phyloP scores from a whole-genome alignment of 2,329 filamentous ascomycete species.

The Lasiodiplodia sp. region DNA sequence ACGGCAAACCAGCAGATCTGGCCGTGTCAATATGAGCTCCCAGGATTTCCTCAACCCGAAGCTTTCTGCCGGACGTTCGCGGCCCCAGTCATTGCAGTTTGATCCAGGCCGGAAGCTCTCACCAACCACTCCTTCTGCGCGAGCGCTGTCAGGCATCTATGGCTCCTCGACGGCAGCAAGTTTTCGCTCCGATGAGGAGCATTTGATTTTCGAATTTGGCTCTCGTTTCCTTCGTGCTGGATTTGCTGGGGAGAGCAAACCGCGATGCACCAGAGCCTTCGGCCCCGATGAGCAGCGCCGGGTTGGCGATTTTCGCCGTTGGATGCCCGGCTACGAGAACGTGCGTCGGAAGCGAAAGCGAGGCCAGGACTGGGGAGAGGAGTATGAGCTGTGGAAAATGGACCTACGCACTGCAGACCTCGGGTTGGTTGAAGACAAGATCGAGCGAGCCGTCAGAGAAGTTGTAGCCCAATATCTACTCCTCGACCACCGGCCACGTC shows the following conservation, averaged over 20 bases:
- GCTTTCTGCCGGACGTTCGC: slow-evolving; percentile 16
- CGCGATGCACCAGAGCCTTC: slow-evolving; percentile 75
- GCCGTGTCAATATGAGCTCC: slow-evolving; percentile 10
- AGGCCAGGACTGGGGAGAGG: slow-evolving; percentile 66
- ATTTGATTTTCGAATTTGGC: slow-evolving; percentile 83
- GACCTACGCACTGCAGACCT: slow-evolving; percentile 78
- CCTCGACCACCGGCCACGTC: slow-evolving; percentile 77
- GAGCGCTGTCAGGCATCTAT: slow-evolving; percentile 65
- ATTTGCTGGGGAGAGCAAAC: slow-evolving; percentile 82
- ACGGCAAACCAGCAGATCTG: neutral
- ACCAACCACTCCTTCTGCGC: slow-evolving; percentile 67
- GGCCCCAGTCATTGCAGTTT: slow-evolving; percentile 22
- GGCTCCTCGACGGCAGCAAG: slow-evolving; percentile 64
- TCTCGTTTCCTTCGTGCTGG: slow-evolving; percentile 80
- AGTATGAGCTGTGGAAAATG: slow-evolving; percentile 78
- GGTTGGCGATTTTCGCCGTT: slow-evolving; percentile 81
- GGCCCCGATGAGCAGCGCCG: slow-evolving; percentile 78
- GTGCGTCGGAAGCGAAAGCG: slow-evolving; percentile 57
- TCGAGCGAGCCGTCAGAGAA: slow-evolving; percentile 82
- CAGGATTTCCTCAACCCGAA: slow-evolving; percentile 18
- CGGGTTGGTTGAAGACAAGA: slow-evolving; percentile 81
- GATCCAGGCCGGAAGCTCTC: slow-evolving; percentile 19
- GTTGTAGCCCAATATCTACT: slow-evolving; percentile 79
- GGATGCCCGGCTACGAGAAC: slow-evolving; percentile 62
- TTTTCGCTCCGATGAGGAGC: slow-evolving; percentile 75